Conservation (phyloP, 2,329 filamentous ascomycete genomes). For the Malbranchea zuffiana region DNA sequence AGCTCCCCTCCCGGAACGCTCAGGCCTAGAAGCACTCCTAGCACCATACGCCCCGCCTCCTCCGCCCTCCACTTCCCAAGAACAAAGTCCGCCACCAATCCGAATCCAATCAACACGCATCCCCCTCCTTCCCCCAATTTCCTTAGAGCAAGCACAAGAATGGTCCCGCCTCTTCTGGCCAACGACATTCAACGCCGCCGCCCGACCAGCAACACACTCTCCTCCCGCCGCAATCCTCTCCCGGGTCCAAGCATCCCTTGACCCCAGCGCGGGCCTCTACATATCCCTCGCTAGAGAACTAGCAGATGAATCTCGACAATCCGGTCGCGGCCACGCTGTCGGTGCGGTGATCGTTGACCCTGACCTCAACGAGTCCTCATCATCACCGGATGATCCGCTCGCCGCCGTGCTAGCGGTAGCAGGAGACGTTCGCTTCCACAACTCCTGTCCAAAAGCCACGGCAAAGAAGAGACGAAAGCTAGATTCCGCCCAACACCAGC, state of each 20-base stretch:
- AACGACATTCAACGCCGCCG: constrained; percentile 35
- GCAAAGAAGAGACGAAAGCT: background rate
- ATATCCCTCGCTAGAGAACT: constrained; percentile 31
- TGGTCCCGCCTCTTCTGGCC: constrained; percentile 37
- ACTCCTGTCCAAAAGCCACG: background rate
- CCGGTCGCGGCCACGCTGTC: constrained; percentile 29
- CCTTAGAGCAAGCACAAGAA: constrained; percentile 29
- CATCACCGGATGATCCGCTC: constrained; percentile 24
- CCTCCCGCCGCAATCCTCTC: constrained; percentile 32
- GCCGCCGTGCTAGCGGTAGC: constrained; percentile 34
- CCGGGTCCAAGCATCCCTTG: constrained; percentile 26
- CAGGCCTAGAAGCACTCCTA: constrained; percentile 27
- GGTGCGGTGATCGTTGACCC: constrained; percentile 39
- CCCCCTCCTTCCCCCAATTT: constrained; percentile 33
- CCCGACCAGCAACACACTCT: constrained; percentile 32
- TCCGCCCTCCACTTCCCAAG: background rate
- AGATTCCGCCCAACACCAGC: background rate
- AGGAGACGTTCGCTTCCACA: constrained; percentile 32
- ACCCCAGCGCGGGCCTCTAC: constrained; percentile 29
- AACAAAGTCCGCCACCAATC: constrained; percentile 14
- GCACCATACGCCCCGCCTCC: constrained; percentile 26
- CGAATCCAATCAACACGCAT: constrained; percentile 26
- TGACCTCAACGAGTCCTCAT: constrained; percentile 21
- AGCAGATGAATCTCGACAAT: constrained; percentile 28
- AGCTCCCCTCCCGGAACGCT: constrained; percentile 30